A percentile compares a stretch with the other conserved stretches of the same genome.
Evolutionary conservation across 805 yeast species (phyloP).

Genomic region (Yamadazyma paraphyllophila): DNA sequence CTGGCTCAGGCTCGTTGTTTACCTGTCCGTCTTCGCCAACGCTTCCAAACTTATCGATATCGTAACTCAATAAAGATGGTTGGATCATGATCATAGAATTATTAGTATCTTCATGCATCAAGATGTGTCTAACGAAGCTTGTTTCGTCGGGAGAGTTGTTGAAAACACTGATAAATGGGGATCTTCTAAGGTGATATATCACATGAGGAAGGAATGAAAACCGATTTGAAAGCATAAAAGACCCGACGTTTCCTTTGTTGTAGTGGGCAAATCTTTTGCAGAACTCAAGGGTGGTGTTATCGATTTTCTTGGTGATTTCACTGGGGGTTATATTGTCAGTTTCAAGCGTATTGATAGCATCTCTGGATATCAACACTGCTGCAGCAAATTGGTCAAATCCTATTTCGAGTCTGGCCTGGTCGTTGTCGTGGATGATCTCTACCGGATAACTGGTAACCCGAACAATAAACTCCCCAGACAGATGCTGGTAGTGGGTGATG

Average conservation of each 20-base stretch:
- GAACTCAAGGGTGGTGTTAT: constrained; percentile 81
- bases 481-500: constrained; percentile 89
- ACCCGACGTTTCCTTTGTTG: constrained; percentile 76
- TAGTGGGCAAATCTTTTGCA: constrained; percentile 94
- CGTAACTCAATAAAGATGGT: constrained; percentile 80
- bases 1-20: constrained; percentile 76
- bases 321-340: constrained; percentile 71
- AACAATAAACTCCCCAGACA: constrained; percentile 85
- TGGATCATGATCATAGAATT: constrained; percentile 96
- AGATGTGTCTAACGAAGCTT: constrained; percentile 90
- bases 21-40: constrained; percentile 30
- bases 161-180: constrained; percentile 93
- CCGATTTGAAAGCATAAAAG: constrained; percentile 80
- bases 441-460: constrained; percentile 79
- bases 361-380: constrained; percentile 86
- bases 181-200: constrained; percentile 90
- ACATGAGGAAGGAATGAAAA: constrained; percentile 93
- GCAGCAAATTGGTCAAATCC: constrained; percentile 99
- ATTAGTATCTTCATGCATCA: constrained; percentile 86
- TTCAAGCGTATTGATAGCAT: constrained; percentile 76
- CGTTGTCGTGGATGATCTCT: constrained; percentile 51
- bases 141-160: constrained; percentile 99
- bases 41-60: constrained; percentile 42
- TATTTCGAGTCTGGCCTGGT: constrained; percentile 45
- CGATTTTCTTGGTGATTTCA: constrained; percentile 90